Conservation (phyloP, 2,329 filamentous ascomycete species). For the Blastomyces gilchristii region DNA sequence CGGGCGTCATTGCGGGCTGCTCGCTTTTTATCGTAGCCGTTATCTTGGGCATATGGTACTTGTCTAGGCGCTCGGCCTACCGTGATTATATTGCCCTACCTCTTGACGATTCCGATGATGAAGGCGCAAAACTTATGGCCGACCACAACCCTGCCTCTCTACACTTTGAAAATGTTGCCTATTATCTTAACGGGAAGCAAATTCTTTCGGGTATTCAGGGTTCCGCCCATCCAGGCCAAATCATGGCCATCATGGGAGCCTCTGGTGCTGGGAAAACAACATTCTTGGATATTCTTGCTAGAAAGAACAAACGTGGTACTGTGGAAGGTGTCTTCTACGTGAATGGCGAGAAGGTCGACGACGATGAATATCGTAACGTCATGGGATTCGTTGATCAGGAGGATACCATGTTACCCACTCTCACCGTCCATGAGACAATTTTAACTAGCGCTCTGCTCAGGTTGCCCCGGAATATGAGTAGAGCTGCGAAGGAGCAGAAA, state of each 20-base stretch:
- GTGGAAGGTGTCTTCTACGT: conserved; percentile 76
- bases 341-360: conserved; percentile 80
- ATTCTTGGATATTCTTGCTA: conserved; percentile 87
- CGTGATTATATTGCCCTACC: conserved; percentile 60
- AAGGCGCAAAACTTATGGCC: conserved; percentile 72
- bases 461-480: conserved; percentile 85
- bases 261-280: conserved; percentile 96
- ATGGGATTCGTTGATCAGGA: conserved; percentile 98
- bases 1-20: conserved; percentile 77
- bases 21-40: conserved; percentile 82
- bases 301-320: conserved; percentile 87
- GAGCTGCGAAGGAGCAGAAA: conserved; percentile 75
- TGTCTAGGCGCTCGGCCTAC: conserved; percentile 60
- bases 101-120: conserved; percentile 81
- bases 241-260: conserved; percentile 95
- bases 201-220: conserved; percentile 75
- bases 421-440: conserved; percentile 97
- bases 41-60: conserved; percentile 75
- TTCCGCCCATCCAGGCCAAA: conserved; percentile 84
- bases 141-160: conserved; percentile 87
- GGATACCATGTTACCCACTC: conserved; percentile 87
- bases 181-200: conserved; percentile 74
- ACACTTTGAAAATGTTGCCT: conserved; percentile 79
- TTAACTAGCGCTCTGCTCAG: conserved; percentile 84
- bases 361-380: conserved; percentile 78